Conservation (phyloP, 2,329 filamentous ascomycete genomes). For the Sarocladiaceae sp. region DNA sequence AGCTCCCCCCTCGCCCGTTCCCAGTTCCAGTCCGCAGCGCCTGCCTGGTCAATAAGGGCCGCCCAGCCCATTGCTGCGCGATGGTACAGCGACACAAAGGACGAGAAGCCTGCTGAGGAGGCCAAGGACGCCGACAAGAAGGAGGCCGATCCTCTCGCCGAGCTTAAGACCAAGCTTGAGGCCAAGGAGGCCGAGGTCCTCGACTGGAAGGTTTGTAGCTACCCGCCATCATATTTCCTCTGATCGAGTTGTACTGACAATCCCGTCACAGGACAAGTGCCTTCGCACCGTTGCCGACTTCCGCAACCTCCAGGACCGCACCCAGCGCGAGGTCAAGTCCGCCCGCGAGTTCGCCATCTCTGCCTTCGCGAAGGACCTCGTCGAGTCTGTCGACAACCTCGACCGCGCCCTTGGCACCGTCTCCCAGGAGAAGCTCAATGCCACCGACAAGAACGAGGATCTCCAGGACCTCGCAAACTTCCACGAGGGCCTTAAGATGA, state of each 20-base stretch:
- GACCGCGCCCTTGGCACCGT: slow-evolving; percentile 85
- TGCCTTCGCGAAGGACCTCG: slow-evolving; percentile 88
- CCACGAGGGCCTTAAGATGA: slow-evolving; percentile 91
- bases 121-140: slow-evolving; percentile 19
- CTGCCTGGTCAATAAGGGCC: slow-evolving; percentile 29
- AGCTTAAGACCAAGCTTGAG: slow-evolving; percentile 46
- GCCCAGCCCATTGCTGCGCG: slow-evolving; percentile 28
- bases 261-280: slow-evolving; percentile 75
- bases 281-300: slow-evolving; percentile 92
- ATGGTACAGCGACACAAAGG: slow-evolving; percentile 45
- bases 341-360: slow-evolving; percentile 93
- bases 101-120: slow-evolving; percentile 24
- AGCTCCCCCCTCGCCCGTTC: slow-evolving; percentile 29
- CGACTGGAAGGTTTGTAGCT: slow-evolving; percentile 71
- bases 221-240: neutral
- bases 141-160: slow-evolving; percentile 30
- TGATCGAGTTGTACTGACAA: too few relatives aligned
- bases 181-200: slow-evolving; percentile 47
- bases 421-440: slow-evolving; percentile 62
- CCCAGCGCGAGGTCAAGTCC: slow-evolving; percentile 78
- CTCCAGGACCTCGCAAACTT: slow-evolving; percentile 71
- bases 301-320: slow-evolving; percentile 95
- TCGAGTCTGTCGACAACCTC: slow-evolving; percentile 94
- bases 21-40: slow-evolving; percentile 29
- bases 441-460: slow-evolving; percentile 41